Conservation (phyloP, 176 grass and related monocot genomes). For the Typha latifolia region DNA sequence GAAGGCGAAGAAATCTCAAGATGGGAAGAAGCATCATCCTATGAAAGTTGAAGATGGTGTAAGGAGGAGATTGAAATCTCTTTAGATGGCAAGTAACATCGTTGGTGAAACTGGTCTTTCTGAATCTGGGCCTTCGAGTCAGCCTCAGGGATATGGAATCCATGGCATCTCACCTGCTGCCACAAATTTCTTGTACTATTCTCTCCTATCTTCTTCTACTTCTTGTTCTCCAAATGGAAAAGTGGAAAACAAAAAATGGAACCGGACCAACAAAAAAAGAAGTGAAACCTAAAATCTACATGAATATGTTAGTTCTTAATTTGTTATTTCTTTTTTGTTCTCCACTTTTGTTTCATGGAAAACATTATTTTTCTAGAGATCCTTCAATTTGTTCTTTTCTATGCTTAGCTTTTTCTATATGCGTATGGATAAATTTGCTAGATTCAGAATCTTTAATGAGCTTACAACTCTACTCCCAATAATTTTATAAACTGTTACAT, state of each 20-base stretch:
- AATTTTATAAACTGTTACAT: slow-evolving; percentile 3
- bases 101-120: slow-evolving; percentile 22
- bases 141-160: slow-evolving; percentile 19
- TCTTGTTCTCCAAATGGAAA: background rate
- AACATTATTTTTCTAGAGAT: background rate
- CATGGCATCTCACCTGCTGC: slow-evolving; percentile 17
- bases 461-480: background rate
- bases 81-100: slow-evolving; percentile 22
- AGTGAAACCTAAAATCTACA: background rate
- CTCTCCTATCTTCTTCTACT: background rate
- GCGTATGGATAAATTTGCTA: background rate
- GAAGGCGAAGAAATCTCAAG: background rate
- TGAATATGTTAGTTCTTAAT: background rate
- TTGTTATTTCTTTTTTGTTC: background rate
- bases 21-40: background rate
- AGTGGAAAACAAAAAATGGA: background rate
- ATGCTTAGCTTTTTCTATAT: background rate
- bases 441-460: background rate
- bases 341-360: background rate
- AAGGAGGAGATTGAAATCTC: background rate
- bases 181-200: slow-evolving; percentile 30
- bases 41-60: background rate
- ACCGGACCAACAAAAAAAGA: background rate
- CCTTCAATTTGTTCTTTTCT: background rate
- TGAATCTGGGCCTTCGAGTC: slow-evolving; percentile 24